Conservation (phyloP, 352 stramenopile genomes). For the Phytophthora aleatoria region DNA sequence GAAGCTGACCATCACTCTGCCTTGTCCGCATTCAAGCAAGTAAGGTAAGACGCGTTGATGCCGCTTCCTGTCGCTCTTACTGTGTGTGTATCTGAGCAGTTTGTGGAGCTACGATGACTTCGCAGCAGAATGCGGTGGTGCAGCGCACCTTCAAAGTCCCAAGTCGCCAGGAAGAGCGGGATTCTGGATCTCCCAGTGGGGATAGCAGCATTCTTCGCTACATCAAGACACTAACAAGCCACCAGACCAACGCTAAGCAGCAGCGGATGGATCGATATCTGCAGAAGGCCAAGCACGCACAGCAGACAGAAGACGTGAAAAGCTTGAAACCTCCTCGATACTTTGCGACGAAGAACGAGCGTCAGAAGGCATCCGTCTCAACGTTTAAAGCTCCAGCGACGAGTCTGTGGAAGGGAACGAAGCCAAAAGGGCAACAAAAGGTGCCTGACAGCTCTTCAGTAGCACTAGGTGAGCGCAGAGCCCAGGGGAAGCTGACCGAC, state of each 20-base stretch:
- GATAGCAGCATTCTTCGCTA: conserved; percentile 49
- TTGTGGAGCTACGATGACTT: conserved; percentile 12
- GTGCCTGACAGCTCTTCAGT: background rate
- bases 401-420: background rate
- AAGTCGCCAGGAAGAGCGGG: background rate
- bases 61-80: background rate
- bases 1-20: conserved; percentile 54
- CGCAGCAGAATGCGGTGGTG: conserved; percentile 14
- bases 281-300: conserved; percentile 27
- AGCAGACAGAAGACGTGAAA: conserved; percentile 1
- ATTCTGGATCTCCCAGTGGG: background rate
- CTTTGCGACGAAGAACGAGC: background rate
- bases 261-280: conserved; percentile 50
- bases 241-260: conserved; percentile 52
- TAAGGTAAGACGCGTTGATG: background rate
- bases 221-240: conserved; percentile 56
- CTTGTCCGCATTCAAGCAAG: conserved; percentile 7
- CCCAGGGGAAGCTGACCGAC: background rate
- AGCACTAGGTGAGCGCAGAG: background rate
- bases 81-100: background rate
- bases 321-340: conserved; percentile 1
- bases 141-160: background rate
- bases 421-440: background rate
- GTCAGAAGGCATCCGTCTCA: background rate
- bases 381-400: background rate